Evolutionary conservation across 495 filamentous ascomycete genomes (phyloP), one percentile per base, ranked within the genome.

Genomic region (Xylaria curta): DNA sequence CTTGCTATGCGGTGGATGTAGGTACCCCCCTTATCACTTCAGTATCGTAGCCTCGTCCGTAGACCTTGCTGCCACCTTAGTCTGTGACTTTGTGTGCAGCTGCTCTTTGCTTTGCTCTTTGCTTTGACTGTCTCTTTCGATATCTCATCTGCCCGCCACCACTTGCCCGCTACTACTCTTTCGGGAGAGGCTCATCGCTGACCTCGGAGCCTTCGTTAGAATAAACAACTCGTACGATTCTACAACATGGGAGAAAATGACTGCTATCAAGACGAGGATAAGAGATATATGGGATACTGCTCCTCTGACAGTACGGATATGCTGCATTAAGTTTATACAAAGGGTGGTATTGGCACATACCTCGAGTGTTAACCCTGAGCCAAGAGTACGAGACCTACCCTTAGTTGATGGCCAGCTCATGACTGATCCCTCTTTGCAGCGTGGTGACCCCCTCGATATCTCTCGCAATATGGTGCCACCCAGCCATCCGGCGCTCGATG

Each of bases 311-410:
- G 89, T 98, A 56, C 91, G 91, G 77, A 87, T 98, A 77, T 95
- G 94, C 85, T 98, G 96, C 81, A 92, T 98, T 86, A 99, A 99
- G 79, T 98, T 99, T 77, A 90, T 93, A 19, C 95, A 98, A 83
- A 88, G 93, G 33, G 94, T 98, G 46, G 92, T 99, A 54, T 91
- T 97, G 67, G 91, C 93, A 8, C 95, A 99, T 79, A 98, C 94
- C 8, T 91, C 91, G 17, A 94, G 94, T 47, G 81, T 90, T 72
- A 91, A 94, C 74, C 85, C 90, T 36, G 96, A 98, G 79, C 93
- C 93, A 71, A 90, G 93, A 85, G 95, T 97, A 88, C 62, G 91
- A 21, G 15, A 26, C 61, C 54, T 59, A 38, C 17, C 38, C 40
- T 21, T 10, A 49, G 82, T 61, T 33, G 40, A 26, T 40, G 71